Base-by-base conservation (phyloP, 768 basidiomycete species). In the Phylloporus sp. region DNA sequence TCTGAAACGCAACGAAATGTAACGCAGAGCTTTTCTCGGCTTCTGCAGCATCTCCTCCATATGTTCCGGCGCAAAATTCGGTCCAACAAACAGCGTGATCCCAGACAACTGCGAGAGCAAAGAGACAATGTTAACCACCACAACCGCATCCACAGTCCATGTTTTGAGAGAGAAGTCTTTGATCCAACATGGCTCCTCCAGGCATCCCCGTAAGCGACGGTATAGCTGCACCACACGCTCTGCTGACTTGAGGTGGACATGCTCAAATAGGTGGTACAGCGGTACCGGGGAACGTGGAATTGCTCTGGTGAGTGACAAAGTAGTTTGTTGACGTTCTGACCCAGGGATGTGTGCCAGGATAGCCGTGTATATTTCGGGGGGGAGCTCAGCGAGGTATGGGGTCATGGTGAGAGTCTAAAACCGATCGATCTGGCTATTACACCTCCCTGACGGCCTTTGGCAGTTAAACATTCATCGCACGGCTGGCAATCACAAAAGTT, bases 41-140 rank as follows among this genome's bases (percentile, higher is more conserved):
- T 72, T 68, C 49, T 73, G 64, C 52, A 86, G 75, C 29, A 93
- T 74, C 45, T 86, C 84, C 55, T 86, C 84, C 45, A 94, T 65
- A 67, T 92, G 88, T 57, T 94, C 91, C 2, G 92, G 92, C 0
- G 82, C 66, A 64, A 92, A 92, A 35, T 67, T 76, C 0, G 90
- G 83, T 0, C 93, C 94, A 54, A 95, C 74, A 66, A 81, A 82
- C 45, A 97, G 65, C 23, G 65, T 70, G 54, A 95, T 63, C 7
- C 70, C 69, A 23, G 66, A 63, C 18, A 89, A 56, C 18, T 71
- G 67, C 2, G 81, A 75, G 9, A 94, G 70, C 31, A 85, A 68
- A 20, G 70, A 65, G 18, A 93, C 56, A n/a, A 91, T 61, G 62
- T 88, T 88, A 60, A 85, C 76, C 36, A 91, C 70, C 13, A 89